These are phyloP conservation scores for Nakazawaea wickerhamii DNA, from an alignment of 805 yeast species.

Conservation along the genomic window DNA sequence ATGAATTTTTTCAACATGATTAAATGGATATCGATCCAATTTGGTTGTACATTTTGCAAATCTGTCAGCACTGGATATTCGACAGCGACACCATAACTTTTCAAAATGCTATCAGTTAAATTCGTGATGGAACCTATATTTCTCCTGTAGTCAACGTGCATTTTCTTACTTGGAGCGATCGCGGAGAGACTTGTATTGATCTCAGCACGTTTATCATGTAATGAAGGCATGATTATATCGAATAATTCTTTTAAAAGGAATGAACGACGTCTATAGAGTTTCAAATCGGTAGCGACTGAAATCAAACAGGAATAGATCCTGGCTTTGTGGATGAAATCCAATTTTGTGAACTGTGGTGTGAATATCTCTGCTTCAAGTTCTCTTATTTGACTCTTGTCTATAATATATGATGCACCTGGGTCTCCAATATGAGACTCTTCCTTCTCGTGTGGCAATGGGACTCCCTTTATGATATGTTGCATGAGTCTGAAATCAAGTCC, in stretches of 20 bases:
- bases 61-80: conserved; percentile 21
- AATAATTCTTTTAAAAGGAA: conserved; percentile 65
- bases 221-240: conserved; percentile 40
- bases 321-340: conserved; percentile 50
- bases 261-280: conserved; percentile 60
- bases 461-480: conserved; percentile 39
- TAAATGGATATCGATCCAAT: conserved; percentile 56
- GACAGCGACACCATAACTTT: conserved; percentile 47
- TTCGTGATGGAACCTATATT: conserved; percentile 13
- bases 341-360: conserved; percentile 36
- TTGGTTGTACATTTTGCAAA: conserved; percentile 20
- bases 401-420: background rate
- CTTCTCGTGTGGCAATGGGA: conserved; percentile 15
- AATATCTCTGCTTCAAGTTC: conserved; percentile 42
- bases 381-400: conserved; percentile 38
- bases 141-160: conserved; percentile 5
- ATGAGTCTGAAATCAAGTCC: conserved; percentile 38
- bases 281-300: conserved; percentile 53
- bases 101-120: conserved; percentile 43
- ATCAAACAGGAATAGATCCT: conserved; percentile 64
- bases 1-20: conserved; percentile 32
- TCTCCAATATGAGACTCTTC: conserved; percentile 10
- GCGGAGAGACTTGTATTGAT: conserved; percentile 7
- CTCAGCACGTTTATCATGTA: conserved; percentile 18
- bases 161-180: conserved; percentile 4